A percentile compares a stretch with the other conserved stretches of the same genome.
phyloP scores from a whole-genome alignment of 306 rosid species.

The Cotoneaster glaucophyllus region DNA sequence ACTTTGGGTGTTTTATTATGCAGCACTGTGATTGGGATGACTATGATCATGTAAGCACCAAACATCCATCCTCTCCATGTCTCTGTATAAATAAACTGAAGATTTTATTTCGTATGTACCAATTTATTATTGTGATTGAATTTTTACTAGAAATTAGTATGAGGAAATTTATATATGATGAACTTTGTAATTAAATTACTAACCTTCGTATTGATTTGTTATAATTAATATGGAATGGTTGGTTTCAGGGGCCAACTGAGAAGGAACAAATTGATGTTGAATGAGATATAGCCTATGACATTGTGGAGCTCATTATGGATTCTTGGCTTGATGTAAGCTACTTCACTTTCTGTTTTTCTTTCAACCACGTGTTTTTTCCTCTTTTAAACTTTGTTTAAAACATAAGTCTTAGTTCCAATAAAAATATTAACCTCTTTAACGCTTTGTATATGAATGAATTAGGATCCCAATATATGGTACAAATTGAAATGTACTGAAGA shows the following conservation, averaged over 20 bases:
- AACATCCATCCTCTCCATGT: not conserved
- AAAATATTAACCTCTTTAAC: not conserved
- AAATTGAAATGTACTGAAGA: not conserved
- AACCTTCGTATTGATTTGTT: constrained; percentile 1
- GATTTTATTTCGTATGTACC: not conserved
- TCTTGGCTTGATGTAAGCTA: constrained; percentile 83
- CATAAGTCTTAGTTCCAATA: not conserved
- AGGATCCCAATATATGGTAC: not conserved
- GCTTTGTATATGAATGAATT: not conserved
- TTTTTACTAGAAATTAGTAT: too few species aligned
- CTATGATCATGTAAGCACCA: constrained; percentile 52
- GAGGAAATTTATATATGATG: too few species aligned
- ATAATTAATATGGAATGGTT: constrained; percentile 22
- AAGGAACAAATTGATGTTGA: constrained; percentile 96
- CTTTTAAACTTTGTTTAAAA: not conserved
- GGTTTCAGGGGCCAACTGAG: constrained; percentile 84
- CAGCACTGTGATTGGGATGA: constrained; percentile 58
- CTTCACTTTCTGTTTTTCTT: not conserved
- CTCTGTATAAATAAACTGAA: not conserved
- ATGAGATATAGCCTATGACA: constrained; percentile 78
- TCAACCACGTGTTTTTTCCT: not conserved
- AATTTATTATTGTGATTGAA: too few species aligned
- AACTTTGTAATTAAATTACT: too few species aligned
- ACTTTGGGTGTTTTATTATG: constrained; percentile 13
- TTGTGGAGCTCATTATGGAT: constrained; percentile 78